Conservation (phyloP, 768 basidiomycete genomes). For the Mycena galericulata region DNA sequence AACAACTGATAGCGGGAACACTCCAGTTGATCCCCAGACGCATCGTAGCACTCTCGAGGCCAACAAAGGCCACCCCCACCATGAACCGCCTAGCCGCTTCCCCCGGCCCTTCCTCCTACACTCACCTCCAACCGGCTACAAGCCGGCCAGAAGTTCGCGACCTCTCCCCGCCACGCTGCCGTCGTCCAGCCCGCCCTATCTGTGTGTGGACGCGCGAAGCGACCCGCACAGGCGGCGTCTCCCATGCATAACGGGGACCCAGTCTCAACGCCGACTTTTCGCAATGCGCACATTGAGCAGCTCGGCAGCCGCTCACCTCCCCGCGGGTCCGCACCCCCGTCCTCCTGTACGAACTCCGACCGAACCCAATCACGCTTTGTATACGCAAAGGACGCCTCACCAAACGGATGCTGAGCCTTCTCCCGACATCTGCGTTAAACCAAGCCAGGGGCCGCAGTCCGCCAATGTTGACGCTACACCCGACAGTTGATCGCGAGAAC, state of each 20-base stretch:
- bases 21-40: constrained; percentile 8
- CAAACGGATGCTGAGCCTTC: constrained; percentile 22
- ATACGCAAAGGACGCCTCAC: constrained; percentile 20
- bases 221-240: constrained; percentile 14
- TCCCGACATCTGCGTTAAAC: constrained; percentile 23
- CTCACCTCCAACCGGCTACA: constrained; percentile 20
- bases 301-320: constrained; percentile 28
- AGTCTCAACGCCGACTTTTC: constrained; percentile 24
- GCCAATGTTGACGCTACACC: constrained; percentile 24
- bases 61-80: constrained; percentile 28
- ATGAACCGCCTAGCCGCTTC: constrained; percentile 22
- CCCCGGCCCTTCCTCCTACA: constrained; percentile 22
- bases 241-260: constrained; percentile 17
- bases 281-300: constrained; percentile 28
- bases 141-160: constrained; percentile 28
- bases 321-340: constrained; percentile 16
- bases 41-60: constrained; percentile 30
- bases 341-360: constrained; percentile 27
- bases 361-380: constrained; percentile 14
- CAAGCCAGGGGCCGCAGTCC: constrained; percentile 33
- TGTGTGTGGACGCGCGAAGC: constrained; percentile 20
- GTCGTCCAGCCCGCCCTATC: constrained; percentile 32
- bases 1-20: constrained; percentile 20
- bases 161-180: constrained; percentile 22
- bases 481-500: constrained; percentile 30